Evolutionary conservation across 495 filamentous ascomycete genomes (phyloP).

Genomic region (Penicillium ucsense): DNA sequence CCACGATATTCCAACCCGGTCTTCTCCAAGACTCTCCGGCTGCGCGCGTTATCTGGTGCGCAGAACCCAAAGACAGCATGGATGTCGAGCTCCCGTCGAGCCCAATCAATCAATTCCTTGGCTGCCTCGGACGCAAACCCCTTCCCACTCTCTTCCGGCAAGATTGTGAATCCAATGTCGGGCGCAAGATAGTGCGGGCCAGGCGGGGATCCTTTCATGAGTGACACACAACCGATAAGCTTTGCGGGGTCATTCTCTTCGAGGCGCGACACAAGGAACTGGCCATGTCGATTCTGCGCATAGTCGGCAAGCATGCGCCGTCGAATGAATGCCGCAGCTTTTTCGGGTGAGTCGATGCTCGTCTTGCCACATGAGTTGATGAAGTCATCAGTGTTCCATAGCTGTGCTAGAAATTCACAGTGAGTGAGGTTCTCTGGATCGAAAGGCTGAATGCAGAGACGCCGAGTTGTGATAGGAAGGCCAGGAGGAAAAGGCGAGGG

Average conservation of each 20-base stretch:
- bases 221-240: slow-evolving; percentile 18
- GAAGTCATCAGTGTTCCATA: slow-evolving; percentile 28
- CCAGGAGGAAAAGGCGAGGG: slow-evolving; percentile 8
- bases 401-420: slow-evolving; percentile 23
- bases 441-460: slow-evolving; percentile 25
- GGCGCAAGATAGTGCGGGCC: slow-evolving; percentile 16
- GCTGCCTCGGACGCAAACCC: slow-evolving; percentile 32
- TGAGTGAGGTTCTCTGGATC: slow-evolving; percentile 16
- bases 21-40: slow-evolving; percentile 22
- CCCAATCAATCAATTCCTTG: slow-evolving; percentile 19
- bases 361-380: slow-evolving; percentile 14
- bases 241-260: slow-evolving; percentile 1
- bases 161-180: slow-evolving; percentile 26
- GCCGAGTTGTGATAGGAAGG: slow-evolving; percentile 21
- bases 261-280: slow-evolving; percentile 18
- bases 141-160: slow-evolving; percentile 21
- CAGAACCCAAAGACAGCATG: slow-evolving; percentile 15
- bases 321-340: slow-evolving; percentile 13
- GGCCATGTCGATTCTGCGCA: slow-evolving; percentile 18
- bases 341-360: slow-evolving; percentile 13
- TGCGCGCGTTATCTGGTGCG: slow-evolving; percentile 12
- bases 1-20: slow-evolving; percentile 23
- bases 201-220: slow-evolving; percentile 19
- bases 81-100: slow-evolving; percentile 10
- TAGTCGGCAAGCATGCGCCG: slow-evolving; percentile 15